These are phyloP conservation scores for Halophytophthora polymorphica DNA, from an alignment of 352 stramenopile genomes.

Conservation along the genomic window DNA sequence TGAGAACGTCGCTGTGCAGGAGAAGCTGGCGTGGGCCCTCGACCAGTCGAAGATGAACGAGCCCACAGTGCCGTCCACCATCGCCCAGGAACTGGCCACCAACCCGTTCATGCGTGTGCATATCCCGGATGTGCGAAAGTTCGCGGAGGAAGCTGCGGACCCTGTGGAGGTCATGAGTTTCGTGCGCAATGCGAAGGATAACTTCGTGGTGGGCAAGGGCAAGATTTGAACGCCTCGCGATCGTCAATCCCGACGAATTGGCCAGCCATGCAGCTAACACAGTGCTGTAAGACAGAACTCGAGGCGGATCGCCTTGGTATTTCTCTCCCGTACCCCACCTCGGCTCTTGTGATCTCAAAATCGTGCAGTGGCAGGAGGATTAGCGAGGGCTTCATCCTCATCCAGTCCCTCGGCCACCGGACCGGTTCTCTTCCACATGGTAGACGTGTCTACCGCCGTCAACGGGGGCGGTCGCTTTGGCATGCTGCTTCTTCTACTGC, in stretches of 20 bases:
- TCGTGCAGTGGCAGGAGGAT: conserved; percentile 21
- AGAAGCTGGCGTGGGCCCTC: conserved; percentile 63
- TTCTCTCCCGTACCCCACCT: too few relatives aligned
- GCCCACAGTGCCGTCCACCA: conserved; percentile 88
- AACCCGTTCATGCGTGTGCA: conserved; percentile 83
- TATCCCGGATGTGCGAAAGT: conserved; percentile 45
- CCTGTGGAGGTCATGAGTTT: conserved; percentile 53
- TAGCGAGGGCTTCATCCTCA: neutral
- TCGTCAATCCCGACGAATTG: too few relatives aligned
- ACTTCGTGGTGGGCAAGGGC: conserved; percentile 50
- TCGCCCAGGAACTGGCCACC: conserved; percentile 63
- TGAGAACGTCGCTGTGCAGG: conserved; percentile 61
- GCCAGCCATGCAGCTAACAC: too few relatives aligned
- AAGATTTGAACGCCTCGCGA: conserved; percentile 16
- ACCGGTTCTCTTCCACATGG: conserved; percentile 29
- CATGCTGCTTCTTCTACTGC: neutral
- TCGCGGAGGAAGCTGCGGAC: conserved; percentile 37
- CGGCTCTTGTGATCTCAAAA: conserved; percentile 15
- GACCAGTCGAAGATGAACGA: conserved; percentile 34
- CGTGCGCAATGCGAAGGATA: conserved; percentile 60
- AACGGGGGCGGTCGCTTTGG: conserved; percentile 1
- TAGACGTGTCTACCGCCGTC: conserved; percentile 12
- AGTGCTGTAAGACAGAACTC: too few relatives aligned
- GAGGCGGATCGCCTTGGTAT: too few relatives aligned
- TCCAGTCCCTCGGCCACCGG: neutral